Conservation (phyloP, 176 grass and related monocot species). For the Carex littledalei region DNA sequence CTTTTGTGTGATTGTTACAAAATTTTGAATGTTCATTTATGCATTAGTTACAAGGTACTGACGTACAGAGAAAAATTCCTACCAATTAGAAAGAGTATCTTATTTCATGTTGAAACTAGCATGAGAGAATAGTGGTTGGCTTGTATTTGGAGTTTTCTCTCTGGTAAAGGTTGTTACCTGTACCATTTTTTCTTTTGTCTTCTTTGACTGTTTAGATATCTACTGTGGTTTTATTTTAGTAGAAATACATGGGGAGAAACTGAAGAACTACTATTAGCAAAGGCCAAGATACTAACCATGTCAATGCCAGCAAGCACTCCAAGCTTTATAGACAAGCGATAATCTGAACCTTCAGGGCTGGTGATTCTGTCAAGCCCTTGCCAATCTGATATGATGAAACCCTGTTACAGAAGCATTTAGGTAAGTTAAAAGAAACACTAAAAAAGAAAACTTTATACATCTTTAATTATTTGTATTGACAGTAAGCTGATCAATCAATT, state of each 20-base stretch:
- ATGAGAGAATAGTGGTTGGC: not conserved
- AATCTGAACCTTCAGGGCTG: constrained; percentile 38
- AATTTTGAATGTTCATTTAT: not conserved
- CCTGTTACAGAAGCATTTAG: constrained; percentile 25
- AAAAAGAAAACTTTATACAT: not conserved
- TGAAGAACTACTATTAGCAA: not conserved
- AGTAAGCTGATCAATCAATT: not conserved
- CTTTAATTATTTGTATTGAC: not conserved
- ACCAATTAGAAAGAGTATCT: not conserved
- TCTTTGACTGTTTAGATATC: not conserved
- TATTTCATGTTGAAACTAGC: not conserved
- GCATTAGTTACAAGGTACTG: not conserved
- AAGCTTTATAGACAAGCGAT: constrained; percentile 47
- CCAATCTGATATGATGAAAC: constrained; percentile 78
- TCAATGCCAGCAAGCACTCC: constrained; percentile 60
- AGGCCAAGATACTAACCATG: constrained; percentile 32
- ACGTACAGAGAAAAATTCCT: not conserved
- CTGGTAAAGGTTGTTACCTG: not conserved
- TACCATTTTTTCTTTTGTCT: not conserved
- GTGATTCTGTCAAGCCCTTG: constrained; percentile 66
- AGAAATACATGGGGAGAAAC: not conserved
- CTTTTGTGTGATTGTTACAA: not conserved
- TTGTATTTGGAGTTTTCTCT: not conserved
- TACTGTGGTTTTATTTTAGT: not conserved
- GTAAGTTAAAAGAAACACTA: constrained; percentile 1